phyloP scores from a whole-genome alignment of 192 early-diverging fungal species.

The Coemansia sp. region DNA sequence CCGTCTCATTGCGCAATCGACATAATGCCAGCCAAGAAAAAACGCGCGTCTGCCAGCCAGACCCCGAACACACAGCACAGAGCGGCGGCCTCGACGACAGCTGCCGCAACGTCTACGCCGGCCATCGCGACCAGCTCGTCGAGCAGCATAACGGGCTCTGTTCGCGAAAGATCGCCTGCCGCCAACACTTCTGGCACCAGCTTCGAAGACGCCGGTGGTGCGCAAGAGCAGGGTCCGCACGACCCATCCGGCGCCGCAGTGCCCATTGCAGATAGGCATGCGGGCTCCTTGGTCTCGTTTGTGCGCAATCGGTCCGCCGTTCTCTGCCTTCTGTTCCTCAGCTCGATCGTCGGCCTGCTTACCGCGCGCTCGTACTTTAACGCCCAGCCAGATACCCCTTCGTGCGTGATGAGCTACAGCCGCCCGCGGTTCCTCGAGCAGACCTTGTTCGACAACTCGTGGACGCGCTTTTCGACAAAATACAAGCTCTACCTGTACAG shows the following conservation, averaged over 20 bases:
- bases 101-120: neutral
- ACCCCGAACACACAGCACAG: neutral
- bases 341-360: conserved; percentile 18
- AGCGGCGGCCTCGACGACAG: neutral
- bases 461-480: conserved; percentile 63
- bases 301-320: conserved; percentile 8
- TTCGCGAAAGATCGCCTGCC: neutral
- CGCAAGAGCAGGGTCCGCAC: neutral
- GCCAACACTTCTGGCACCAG: neutral
- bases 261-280: neutral
- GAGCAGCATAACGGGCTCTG: neutral
- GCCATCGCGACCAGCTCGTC: neutral
- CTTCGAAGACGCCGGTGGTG: neutral
- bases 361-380: conserved; percentile 62
- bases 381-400: conserved; percentile 56
- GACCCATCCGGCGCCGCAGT: neutral
- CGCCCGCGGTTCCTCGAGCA: conserved; percentile 53
- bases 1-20: conserved; percentile 35
- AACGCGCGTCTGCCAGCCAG: neutral
- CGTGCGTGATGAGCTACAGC: conserved; percentile 61
- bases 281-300: neutral
- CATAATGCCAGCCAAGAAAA: conserved; percentile 23
- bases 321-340: conserved; percentile 18
- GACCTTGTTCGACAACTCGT: conserved; percentile 35
- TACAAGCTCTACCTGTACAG: conserved; percentile 77